Evolutionary conservation across 2,329 filamentous ascomycete species (phyloP).

Genomic region (Whalleya microplaca): DNA sequence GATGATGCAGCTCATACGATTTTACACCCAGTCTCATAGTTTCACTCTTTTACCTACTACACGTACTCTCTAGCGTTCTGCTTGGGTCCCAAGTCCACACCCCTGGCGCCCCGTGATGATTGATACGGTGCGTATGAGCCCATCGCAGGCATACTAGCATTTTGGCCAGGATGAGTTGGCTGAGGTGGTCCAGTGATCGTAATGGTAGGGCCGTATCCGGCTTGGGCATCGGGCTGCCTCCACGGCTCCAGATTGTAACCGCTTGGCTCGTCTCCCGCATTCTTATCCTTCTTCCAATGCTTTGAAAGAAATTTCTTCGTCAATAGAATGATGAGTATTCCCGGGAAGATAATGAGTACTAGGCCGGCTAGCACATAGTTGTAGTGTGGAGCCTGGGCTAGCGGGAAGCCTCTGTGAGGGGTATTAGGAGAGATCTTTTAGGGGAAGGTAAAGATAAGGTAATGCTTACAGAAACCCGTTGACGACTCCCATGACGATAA

Average conservation of each 20-base stretch:
- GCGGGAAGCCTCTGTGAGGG: constrained; percentile 55
- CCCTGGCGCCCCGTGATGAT: constrained; percentile 3
- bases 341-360: constrained; percentile 48
- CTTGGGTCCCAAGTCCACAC: constrained; percentile 9
- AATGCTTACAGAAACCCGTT: constrained; percentile 60
- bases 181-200: constrained; percentile 10
- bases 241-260: constrained; percentile 37
- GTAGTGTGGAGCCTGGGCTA: constrained; percentile 54
- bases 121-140: constrained; percentile 17
- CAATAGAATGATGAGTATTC: constrained; percentile 42
- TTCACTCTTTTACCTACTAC: not conserved
- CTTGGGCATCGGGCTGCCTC: constrained; percentile 7
- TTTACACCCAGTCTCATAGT: not conserved
- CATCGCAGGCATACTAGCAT: constrained; percentile 14
- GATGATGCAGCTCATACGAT: not conserved
- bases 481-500: constrained; percentile 56
- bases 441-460: not conserved
- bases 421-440: not conserved
- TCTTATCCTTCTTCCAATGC: constrained; percentile 34
- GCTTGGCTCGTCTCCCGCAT: constrained; percentile 21
- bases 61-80: constrained; percentile 23
- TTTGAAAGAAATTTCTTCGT: constrained; percentile 40
- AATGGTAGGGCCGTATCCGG: not conserved
- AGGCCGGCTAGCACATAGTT: constrained; percentile 53
- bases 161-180: constrained; percentile 10